Percentiles rank a stretch among this genome's conserved stretches.
Conservation (phyloP, 2,329 filamentous ascomycete genomes). For the Rachicladosporium sp. region DNA sequence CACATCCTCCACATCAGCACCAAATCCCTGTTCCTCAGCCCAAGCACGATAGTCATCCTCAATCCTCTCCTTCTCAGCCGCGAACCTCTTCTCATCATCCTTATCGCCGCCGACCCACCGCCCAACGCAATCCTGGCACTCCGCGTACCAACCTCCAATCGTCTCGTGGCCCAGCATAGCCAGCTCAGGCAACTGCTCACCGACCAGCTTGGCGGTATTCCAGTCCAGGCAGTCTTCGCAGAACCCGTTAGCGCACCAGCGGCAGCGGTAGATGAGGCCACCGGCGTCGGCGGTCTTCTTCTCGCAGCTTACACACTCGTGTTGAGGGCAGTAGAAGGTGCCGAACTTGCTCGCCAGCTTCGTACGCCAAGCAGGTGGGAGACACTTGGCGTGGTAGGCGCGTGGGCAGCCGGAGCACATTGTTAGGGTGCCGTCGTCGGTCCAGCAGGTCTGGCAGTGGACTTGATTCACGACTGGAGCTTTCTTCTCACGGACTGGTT, state of each 20-base stretch:
- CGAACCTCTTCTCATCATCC: conserved; percentile 11
- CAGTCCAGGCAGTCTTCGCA: conserved; percentile 50
- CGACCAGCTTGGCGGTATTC: conserved; percentile 37
- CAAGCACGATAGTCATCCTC: conserved; percentile 5
- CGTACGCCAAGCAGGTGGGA: conserved; percentile 29
- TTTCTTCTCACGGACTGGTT: conserved; percentile 38
- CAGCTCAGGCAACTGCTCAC: conserved; percentile 40
- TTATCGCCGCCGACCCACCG: conserved; percentile 17
- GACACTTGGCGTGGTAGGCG: conserved; percentile 40
- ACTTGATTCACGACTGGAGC: conserved; percentile 36
- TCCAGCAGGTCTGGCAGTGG: conserved; percentile 41
- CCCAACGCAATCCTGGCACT: conserved; percentile 35
- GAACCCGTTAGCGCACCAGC: conserved; percentile 43
- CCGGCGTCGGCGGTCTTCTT: conserved; percentile 39
- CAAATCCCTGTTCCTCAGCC: background rate
- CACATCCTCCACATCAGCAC: background rate
- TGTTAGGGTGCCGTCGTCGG: conserved; percentile 34
- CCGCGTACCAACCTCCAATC: conserved; percentile 39
- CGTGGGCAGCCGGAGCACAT: conserved; percentile 43
- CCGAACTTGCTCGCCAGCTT: conserved; percentile 29
- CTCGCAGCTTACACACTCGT: conserved; percentile 41
- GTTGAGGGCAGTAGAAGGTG: conserved; percentile 44
- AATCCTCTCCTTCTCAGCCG: conserved; percentile 7
- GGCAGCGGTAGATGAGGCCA: conserved; percentile 40
- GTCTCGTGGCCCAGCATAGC: conserved; percentile 37